phyloP scores from a whole-genome alignment of 1,284 basidiomycete species.

The Microbotryomycetes sp. region DNA sequence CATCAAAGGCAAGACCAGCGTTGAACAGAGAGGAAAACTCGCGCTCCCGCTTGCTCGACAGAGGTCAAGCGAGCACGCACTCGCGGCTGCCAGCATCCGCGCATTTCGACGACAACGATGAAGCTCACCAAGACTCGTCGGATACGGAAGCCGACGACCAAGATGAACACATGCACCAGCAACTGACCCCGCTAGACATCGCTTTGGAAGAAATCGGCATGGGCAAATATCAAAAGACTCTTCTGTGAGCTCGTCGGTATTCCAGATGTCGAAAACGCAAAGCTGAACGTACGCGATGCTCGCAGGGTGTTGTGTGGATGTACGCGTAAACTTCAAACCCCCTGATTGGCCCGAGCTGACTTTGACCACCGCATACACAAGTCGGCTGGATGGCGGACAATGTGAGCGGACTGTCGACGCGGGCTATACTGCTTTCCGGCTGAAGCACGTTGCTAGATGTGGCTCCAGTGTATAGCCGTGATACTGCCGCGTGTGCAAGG shows the following conservation, averaged over 20 bases:
- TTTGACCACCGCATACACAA: too few relatives aligned
- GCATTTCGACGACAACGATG: not conserved
- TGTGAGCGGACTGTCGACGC: conserved; percentile 46
- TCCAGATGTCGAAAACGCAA: conserved; percentile 64
- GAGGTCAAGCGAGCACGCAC: too few relatives aligned
- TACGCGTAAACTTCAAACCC: conserved; percentile 39
- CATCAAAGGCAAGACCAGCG: not conserved
- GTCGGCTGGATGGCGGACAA: conserved; percentile 79
- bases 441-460: too few relatives aligned
- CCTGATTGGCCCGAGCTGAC: too few relatives aligned
- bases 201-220: conserved; percentile 33
- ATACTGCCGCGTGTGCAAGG: conserved; percentile 86
- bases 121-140: too few relatives aligned
- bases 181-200: conserved; percentile 26
- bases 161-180: not conserved
- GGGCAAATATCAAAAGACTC: conserved; percentile 24
- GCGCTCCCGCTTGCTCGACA: not conserved
- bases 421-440: not conserved
- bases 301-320: conserved; percentile 43
- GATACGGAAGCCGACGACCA: not conserved
- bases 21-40: not conserved
- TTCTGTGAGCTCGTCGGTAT: conserved; percentile 48
- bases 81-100: not conserved
- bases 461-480: conserved; percentile 66
- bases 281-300: conserved; percentile 36